phyloP scores from a whole-genome alignment of 2,329 filamentous ascomycete genomes.

The Penicillium brevicompactum region DNA sequence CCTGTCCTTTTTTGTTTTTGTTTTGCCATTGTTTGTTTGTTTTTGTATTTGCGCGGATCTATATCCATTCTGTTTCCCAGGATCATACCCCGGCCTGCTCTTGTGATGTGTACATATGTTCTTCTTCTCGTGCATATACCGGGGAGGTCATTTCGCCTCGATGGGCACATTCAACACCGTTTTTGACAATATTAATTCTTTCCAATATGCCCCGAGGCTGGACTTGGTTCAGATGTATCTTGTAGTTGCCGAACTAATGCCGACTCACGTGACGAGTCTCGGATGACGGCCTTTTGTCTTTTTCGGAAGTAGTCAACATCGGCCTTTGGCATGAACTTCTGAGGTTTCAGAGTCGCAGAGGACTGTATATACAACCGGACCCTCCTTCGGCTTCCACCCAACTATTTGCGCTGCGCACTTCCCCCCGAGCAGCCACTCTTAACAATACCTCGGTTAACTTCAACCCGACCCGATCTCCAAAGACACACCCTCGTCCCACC shows the following conservation, averaged over 20 bases:
- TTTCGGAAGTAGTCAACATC: slow-evolving; percentile 15
- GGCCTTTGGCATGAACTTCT: no score
- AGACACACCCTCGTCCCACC: background rate
- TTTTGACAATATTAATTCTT: background rate
- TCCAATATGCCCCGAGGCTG: no score
- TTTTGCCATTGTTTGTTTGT: slow-evolving; percentile 11
- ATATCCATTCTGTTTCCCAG: slow-evolving; percentile 8
- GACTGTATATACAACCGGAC: background rate
- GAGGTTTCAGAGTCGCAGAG: background rate
- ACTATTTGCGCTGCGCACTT: background rate
- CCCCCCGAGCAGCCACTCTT: no score
- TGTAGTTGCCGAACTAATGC: background rate
- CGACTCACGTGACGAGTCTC: slow-evolving; percentile 24
- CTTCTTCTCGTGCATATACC: slow-evolving; percentile 32
- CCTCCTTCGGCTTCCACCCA: background rate
- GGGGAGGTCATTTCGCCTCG: slow-evolving; percentile 8
- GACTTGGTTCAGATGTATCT: no score
- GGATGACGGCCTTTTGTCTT: slow-evolving; percentile 8
- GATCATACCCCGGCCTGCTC: slow-evolving; percentile 25
- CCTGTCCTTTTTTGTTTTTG: slow-evolving; percentile 8
- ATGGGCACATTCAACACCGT: background rate
- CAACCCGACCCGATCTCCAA: background rate
- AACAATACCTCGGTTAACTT: slow-evolving; percentile 26
- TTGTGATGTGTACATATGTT: slow-evolving; percentile 36
- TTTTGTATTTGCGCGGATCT: slow-evolving; percentile 5